These are phyloP conservation scores for Bipolaris victoriae DNA, from an alignment of 2,329 filamentous ascomycete species.

Conservation along the genomic window DNA sequence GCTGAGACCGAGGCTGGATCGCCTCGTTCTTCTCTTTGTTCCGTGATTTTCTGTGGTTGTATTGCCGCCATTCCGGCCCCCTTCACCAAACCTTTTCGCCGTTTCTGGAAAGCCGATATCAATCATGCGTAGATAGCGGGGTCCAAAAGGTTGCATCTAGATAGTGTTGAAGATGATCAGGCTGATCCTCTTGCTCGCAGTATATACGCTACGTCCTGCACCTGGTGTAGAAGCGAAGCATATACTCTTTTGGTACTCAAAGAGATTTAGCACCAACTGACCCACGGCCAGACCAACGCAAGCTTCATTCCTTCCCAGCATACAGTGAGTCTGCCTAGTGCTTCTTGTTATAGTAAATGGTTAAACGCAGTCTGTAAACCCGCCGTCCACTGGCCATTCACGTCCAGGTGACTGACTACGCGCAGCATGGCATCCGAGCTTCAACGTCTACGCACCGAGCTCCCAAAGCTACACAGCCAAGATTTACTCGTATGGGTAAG, in stretches of 20 bases:
- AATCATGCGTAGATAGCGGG: background rate
- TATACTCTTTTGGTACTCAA: background rate
- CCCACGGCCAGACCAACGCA: background rate
- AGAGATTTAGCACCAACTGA: background rate
- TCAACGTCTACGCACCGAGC: background rate
- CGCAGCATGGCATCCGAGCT: background rate
- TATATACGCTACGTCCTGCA: conserved; percentile 3
- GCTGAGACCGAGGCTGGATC: background rate
- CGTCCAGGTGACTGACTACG: background rate
- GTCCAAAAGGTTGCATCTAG: background rate
- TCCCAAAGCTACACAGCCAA: background rate
- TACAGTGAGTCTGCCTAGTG: background rate
- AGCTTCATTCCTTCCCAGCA: background rate
- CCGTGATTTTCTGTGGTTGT: background rate
- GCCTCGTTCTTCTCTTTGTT: background rate
- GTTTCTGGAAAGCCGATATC: background rate
- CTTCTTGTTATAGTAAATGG: background rate
- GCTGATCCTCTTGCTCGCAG: background rate
- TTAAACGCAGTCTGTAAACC: background rate
- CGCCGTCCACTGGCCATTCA: background rate
- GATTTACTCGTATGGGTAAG: background rate
- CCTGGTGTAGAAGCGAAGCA: background rate
- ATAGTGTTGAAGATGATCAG: background rate
- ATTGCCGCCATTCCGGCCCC: background rate
- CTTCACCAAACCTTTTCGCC: background rate